Evolutionary conservation across 257 asterid genomes (phyloP).

Genomic region (Nicotiana tomentosiformis): DNA sequence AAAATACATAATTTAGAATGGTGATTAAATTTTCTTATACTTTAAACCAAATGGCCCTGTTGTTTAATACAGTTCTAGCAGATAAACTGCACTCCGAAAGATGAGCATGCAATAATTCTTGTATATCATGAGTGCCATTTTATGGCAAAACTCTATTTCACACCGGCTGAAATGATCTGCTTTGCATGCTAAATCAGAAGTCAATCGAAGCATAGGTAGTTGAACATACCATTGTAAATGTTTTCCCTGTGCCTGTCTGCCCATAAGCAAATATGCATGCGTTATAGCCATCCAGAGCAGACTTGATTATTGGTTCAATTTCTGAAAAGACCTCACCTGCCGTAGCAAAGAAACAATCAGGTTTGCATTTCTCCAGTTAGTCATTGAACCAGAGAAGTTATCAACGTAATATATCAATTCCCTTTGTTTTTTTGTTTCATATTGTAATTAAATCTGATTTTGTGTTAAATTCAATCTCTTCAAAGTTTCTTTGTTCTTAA

Average conservation of each 20-base stretch:
- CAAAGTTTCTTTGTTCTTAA: not conserved
- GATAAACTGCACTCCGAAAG: no score
- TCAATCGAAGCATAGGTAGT: not conserved
- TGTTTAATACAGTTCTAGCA: no score
- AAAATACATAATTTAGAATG: no score
- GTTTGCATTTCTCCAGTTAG: not conserved
- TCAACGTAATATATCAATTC: not conserved
- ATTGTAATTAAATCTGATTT: not conserved
- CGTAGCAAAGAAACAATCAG: not conserved
- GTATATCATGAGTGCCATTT: no score
- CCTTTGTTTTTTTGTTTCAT: no score
- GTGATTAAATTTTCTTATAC: no score
- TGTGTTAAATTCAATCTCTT: not conserved
- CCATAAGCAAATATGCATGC: constrained; percentile 17
- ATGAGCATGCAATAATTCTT: not conserved
- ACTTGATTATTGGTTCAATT: constrained; percentile 17
- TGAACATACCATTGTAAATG: constrained; percentile 15
- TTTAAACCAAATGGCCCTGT: no score
- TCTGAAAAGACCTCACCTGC: constrained; percentile 16
- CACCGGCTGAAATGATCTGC: not conserved
- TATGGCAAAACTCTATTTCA: not conserved
- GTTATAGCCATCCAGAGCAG: constrained; percentile 15
- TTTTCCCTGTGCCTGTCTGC: constrained; percentile 16
- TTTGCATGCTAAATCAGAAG: not conserved
- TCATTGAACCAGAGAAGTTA: not conserved